Conservation (phyloP, 176 grass and related monocot species). For the Poa pratensis region DNA sequence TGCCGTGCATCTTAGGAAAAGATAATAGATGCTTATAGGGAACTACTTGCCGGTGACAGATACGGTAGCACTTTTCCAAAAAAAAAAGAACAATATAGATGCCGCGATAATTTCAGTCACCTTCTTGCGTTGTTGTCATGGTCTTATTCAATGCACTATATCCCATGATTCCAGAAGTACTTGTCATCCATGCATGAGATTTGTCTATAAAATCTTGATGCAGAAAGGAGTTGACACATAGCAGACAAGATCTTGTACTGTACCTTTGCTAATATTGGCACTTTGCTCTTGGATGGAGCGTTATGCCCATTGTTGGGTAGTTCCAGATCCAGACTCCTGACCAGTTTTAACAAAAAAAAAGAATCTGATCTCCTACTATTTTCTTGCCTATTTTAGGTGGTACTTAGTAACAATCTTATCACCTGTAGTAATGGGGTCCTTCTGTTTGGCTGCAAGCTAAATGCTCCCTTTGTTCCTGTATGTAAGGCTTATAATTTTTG, state of each 20-base stretch:
- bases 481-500: no score
- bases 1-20: constrained; percentile 3
- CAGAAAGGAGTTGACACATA: background rate
- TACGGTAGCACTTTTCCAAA: background rate
- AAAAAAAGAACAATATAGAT: background rate
- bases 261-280: background rate
- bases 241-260: background rate
- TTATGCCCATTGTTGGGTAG: background rate
- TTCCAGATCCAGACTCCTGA: constrained; percentile 14
- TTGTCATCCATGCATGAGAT: background rate
- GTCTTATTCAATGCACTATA: background rate
- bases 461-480: no score
- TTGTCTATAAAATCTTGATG: background rate
- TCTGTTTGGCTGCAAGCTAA: constrained; percentile 25
- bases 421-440: background rate
- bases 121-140: background rate
- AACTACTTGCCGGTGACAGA: constrained; percentile 31
- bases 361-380: background rate
- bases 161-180: background rate
- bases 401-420: constrained; percentile 28
- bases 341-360: background rate
- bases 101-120: background rate
- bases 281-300: background rate
- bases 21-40: background rate
- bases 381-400: background rate